Evolutionary conservation across 129 eudicot species (phyloP).

Genomic region (Flaveria ramosissima): DNA sequence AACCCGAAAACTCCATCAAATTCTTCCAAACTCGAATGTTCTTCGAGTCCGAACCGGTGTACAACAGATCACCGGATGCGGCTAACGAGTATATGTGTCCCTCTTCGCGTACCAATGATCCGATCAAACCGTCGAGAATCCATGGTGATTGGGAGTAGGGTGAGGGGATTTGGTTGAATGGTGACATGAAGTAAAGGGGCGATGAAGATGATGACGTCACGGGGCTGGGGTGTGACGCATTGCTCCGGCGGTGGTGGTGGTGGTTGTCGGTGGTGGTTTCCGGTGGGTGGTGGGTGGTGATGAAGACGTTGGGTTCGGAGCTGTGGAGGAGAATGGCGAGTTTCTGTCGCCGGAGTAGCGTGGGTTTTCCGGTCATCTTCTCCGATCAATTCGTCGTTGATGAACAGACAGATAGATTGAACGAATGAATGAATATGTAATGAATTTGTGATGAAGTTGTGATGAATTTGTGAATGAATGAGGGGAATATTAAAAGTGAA

Average conservation of each 20-base stretch:
- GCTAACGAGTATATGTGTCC: constrained; percentile 73
- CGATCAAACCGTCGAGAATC: constrained; percentile 47
- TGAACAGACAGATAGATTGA: background rate
- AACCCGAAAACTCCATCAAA: constrained; percentile 53
- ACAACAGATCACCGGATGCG: constrained; percentile 45
- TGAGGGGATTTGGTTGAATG: constrained; percentile 45
- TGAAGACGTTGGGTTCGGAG: constrained; percentile 25
- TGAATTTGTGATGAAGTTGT: background rate
- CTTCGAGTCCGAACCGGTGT: constrained; percentile 68
- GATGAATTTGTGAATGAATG: background rate
- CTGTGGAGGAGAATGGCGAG: background rate
- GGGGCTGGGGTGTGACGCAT: constrained; percentile 42
- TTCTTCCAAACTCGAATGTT: constrained; percentile 68
- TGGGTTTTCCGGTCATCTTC: background rate
- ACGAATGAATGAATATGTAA: background rate
- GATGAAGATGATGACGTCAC: constrained; percentile 30
- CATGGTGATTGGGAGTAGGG: constrained; percentile 79
- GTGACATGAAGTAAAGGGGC: constrained; percentile 51
- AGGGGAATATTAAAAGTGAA: constrained; percentile 9
- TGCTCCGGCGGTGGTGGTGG: constrained; percentile 28
- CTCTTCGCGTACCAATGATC: constrained; percentile 56
- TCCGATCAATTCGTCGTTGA: background rate
- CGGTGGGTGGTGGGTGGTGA: constrained; percentile 14
- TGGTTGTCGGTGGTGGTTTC: background rate
- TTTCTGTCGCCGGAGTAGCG: background rate